Evolutionary conservation across 768 basidiomycete genomes (phyloP).

Genomic region (Pleurotus salmoneostramineus): DNA sequence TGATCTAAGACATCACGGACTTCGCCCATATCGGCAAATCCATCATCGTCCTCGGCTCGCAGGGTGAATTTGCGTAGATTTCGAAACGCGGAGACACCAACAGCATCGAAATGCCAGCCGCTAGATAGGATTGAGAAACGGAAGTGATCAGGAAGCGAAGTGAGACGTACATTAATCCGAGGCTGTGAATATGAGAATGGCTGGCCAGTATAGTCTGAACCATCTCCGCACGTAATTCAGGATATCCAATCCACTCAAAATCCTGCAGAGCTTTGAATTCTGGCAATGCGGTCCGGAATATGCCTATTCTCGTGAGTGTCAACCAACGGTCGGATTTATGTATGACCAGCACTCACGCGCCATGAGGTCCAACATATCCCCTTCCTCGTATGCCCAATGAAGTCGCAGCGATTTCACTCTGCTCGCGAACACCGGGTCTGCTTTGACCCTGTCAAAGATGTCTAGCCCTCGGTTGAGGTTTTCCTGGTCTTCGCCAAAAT

Average conservation of each 20-base stretch:
- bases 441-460: constrained; percentile 64
- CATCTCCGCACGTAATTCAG: constrained; percentile 65
- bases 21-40: constrained; percentile 68
- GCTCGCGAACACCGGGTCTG: constrained; percentile 56
- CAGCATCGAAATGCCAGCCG: constrained; percentile 74
- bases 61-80: constrained; percentile 63
- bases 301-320: constrained; percentile 28
- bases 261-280: constrained; percentile 57
- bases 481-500: constrained; percentile 63
- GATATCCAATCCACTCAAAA: constrained; percentile 79
- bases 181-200: constrained; percentile 48
- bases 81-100: constrained; percentile 60
- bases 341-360: constrained; percentile 34
- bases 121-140: constrained; percentile 20
- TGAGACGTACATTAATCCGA: constrained; percentile 52
- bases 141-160: background rate
- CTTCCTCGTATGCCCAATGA: constrained; percentile 70
- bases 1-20: constrained; percentile 60
- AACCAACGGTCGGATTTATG: background rate
- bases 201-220: constrained; percentile 52
- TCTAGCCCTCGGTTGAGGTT: constrained; percentile 59
- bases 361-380: constrained; percentile 63
- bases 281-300: constrained; percentile 60
- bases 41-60: constrained; percentile 68
- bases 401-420: constrained; percentile 55